Evolutionary conservation across 176 grass and related monocot genomes (phyloP), one percentile per base, ranked within the genome.

Genomic region (Oryza officinalis): DNA sequence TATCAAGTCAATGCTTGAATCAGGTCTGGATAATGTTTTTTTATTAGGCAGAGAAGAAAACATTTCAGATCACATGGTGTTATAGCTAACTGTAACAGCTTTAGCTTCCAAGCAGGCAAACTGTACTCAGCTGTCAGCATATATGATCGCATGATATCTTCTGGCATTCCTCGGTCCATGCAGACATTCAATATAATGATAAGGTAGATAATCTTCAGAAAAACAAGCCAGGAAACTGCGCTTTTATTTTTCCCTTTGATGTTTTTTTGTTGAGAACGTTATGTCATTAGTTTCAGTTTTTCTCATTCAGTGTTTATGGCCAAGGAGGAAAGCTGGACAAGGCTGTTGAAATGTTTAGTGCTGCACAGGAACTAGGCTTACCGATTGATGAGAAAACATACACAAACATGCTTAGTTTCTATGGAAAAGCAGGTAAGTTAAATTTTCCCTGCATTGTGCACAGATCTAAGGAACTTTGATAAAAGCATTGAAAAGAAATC

Each of bases 161-260:
- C 82, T 85, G 79, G 71, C 22, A 74, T 93, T 76, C 18, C 82
- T 78, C 85, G 33, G 15, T 95, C 96, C 7, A 75, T 90, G 81
- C 91, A 93, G 82, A 98, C 96, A 78, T 92, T 93, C 32, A 92
- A 94, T 69, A 89, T 92, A 76, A 95, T 98, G 96, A 98, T 98
- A 82, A 98, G 93, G 96, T 98, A 91, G 37, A 72, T 75, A 57
- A 20, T 52, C 1, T 43, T 67, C 25, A 38, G 15, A 81, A 75
- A 81, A 9, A 4, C 37, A 13, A 11, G 33, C 44, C 26, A 3
- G 12, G 43, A 80, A 38, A 49, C 15, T 9, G 4, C 63, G 50
- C 54, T 0, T 0, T 17, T 35, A 35, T 35, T 65, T 8, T 87
- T 44, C 11, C 22, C 81, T 64, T 65, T 37, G 22, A n/a, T 71